Conservation (phyloP, 2,329 filamentous ascomycete species). For the Juglanconis sp. region DNA sequence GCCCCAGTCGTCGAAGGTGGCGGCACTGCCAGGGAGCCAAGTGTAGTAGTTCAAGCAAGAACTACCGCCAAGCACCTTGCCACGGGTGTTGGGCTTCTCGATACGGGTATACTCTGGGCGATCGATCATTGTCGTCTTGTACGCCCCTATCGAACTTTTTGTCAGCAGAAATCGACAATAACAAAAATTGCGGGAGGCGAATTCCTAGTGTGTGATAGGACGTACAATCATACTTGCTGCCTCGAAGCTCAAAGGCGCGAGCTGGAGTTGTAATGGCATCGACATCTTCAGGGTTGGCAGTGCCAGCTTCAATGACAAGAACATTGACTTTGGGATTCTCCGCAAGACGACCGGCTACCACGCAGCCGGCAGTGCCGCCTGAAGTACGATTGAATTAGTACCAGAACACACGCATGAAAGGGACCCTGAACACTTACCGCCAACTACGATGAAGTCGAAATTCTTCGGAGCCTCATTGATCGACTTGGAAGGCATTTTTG, state of each 20-base stretch:
- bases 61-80: constrained; percentile 57
- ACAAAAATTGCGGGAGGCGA: too few relatives aligned
- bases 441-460: constrained; percentile 40
- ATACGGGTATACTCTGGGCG: constrained; percentile 57
- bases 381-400: background rate
- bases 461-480: constrained; percentile 14
- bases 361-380: constrained; percentile 46
- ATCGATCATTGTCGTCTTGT: constrained; percentile 60
- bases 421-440: constrained; percentile 21
- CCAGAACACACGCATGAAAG: background rate
- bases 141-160: constrained; percentile 32
- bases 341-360: constrained; percentile 49
- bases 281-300: constrained; percentile 44
- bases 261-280: constrained; percentile 53
- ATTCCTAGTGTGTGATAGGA: too few relatives aligned
- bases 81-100: constrained; percentile 61
- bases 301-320: constrained; percentile 47
- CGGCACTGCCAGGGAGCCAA: constrained; percentile 56
- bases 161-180: too few relatives aligned
- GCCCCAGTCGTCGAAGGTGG: constrained; percentile 65
- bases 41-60: constrained; percentile 61
- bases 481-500: constrained; percentile 18
- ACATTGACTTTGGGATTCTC: constrained; percentile 45
- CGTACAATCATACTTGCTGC: constrained; percentile 52
- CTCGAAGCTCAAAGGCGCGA: constrained; percentile 50